phyloP scores from a whole-genome alignment of 177 flowering plant genomes.

The Vitis hybrid region DNA sequence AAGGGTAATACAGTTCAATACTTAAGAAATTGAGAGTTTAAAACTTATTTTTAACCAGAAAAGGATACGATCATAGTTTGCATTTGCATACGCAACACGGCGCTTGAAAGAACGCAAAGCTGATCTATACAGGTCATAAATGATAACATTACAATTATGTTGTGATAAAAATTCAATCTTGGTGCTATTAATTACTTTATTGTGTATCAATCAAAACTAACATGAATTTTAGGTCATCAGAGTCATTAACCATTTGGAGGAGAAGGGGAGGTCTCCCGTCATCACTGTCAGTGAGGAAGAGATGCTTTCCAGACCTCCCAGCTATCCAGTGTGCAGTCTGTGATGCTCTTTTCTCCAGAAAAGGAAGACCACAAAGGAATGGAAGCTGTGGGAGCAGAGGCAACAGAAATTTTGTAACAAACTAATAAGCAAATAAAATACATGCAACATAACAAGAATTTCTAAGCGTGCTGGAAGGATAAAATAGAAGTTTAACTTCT shows the following conservation, averaged over 20 bases:
- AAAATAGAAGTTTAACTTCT: no score
- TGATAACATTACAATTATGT: conserved; percentile 7
- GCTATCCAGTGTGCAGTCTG: conserved; percentile 79
- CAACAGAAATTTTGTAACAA: conserved; percentile 2
- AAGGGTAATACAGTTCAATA: background rate
- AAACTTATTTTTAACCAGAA: conserved; percentile 9
- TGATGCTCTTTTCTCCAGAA: conserved; percentile 76
- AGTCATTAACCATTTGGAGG: conserved; percentile 77
- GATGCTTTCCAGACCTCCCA: conserved; percentile 92
- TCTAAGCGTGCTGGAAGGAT: no score
- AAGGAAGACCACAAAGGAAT: conserved; percentile 79
- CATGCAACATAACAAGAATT: no score
- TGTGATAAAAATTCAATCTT: background rate
- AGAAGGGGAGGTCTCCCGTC: conserved; percentile 81
- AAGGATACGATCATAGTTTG: conserved; percentile 91
- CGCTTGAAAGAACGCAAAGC: conserved; percentile 87
- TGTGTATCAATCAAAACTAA: conserved; percentile 31
- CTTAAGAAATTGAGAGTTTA: conserved; percentile 6
- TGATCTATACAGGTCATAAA: conserved; percentile 54
- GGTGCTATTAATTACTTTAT: background rate
- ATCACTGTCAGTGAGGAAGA: conserved; percentile 80
- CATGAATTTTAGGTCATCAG: conserved; percentile 76
- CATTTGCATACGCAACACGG: conserved; percentile 95
- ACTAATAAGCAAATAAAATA: background rate
- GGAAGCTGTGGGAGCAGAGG: conserved; percentile 55